phyloP scores from a whole-genome alignment of 768 basidiomycete species.

The Boletellus ananas region DNA sequence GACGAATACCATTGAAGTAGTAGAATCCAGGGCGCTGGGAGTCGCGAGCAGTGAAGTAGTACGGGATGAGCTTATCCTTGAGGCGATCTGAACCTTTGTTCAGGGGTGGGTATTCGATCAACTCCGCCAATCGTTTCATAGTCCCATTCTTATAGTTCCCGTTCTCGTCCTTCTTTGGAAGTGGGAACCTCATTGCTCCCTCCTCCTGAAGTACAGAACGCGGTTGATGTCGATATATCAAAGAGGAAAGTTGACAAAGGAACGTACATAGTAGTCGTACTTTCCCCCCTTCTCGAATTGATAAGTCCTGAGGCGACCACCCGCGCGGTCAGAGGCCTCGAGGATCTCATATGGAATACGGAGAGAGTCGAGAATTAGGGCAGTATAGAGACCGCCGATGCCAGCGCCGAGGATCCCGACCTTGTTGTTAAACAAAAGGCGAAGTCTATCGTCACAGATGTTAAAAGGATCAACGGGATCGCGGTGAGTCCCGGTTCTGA shows the following conservation, averaged over 20 bases:
- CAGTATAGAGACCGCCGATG: conserved; percentile 38
- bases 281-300: conserved; percentile 30
- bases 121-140: conserved; percentile 30
- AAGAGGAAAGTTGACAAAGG: not conserved
- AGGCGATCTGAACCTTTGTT: conserved; percentile 13
- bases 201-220: too few species aligned
- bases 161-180: conserved; percentile 14
- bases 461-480: not conserved
- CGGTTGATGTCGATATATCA: not conserved
- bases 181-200: conserved; percentile 37
- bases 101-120: conserved; percentile 21
- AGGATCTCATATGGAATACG: conserved; percentile 43
- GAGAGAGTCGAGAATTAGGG: conserved; percentile 42
- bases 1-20: conserved; percentile 5
- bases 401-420: conserved; percentile 22
- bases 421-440: not conserved
- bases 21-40: conserved; percentile 6
- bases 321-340: conserved; percentile 39
- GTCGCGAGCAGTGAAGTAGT: conserved; percentile 13
- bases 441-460: not conserved
- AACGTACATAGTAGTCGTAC: conserved; percentile 38
- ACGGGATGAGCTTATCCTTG: conserved; percentile 23
- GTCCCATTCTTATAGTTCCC: conserved; percentile 21
- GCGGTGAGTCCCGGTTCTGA: too few species aligned
- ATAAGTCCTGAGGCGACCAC: conserved; percentile 45